Base-by-base conservation (phyloP, 805 yeast genomes). In the Hanseniaspora vineae region DNA sequence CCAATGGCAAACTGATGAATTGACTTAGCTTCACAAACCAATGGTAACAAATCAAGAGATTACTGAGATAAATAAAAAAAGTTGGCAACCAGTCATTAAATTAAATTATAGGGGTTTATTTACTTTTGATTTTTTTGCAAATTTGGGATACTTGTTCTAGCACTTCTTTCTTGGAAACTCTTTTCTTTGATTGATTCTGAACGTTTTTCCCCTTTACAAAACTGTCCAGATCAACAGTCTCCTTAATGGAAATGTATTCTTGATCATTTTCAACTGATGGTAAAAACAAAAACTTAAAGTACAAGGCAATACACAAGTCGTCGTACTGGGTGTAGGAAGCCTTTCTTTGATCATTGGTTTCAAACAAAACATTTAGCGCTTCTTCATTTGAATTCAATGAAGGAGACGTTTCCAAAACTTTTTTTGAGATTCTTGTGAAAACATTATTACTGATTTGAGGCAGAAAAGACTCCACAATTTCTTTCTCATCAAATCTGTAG, bases 291-390 rank as follows among this genome's bases (percentile, higher is more conserved):
- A 47, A 55, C 39, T 58, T 60, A 49, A 63, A 60, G 46, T 58
- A 62, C 2, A 63, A 47, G 1, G 64, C 54, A 3, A 63, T 35
- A 46, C 65, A 62, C 5, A 54, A 52, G 11, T 58, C 58, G 47
- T 63, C 67, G 46, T 58, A 63, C 3, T 59, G 54, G 20, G 60
- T 59, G 39, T 43, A 58, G 59, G 44, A 55, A 56, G 12, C 66
- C 64, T 44, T 55, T 60, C 39, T 63, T 62, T 14, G 62, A 43
- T 35, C 62, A 64, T 29, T 49, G 57, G 66, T 59, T 18, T 58
- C 53, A 20, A 55, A 52, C 1, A 63, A 44, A 11, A 58, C 59
- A 18, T 55, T 55, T 12, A 56, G 29, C 19, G 55, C 44, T 29
- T 57, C 55, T 9, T 50, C 49, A 10, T 54, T 37, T 42, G 55